Evolutionary conservation across 2,329 filamentous ascomycete species (phyloP).

Genomic region (Incumbomyces delicatus): DNA sequence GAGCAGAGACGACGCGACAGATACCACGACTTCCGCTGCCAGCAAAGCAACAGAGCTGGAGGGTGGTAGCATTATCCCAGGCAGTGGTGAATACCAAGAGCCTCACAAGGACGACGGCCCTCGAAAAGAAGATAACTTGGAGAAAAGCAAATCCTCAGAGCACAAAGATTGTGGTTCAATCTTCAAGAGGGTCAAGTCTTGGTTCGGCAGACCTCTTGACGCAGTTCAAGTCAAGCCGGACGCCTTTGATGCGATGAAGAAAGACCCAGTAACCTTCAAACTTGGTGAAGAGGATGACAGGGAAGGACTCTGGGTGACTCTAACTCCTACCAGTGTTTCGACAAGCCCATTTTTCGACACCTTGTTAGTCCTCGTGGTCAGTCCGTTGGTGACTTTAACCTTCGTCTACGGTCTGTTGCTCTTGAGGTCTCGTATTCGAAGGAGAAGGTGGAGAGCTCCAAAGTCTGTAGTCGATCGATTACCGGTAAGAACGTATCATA

Average conservation of each 20-base stretch:
- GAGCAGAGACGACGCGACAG: constrained; percentile 19
- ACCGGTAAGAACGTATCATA: constrained; percentile 93
- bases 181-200: constrained; percentile 8
- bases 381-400: constrained; percentile 81
- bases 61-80: constrained; percentile 60
- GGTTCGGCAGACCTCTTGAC: constrained; percentile 12
- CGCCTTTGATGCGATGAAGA: constrained; percentile 5
- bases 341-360: constrained; percentile 93
- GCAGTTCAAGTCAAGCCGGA: background rate
- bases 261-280: constrained; percentile 16
- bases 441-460: constrained; percentile 88
- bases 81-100: constrained; percentile 57
- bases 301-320: constrained; percentile 89
- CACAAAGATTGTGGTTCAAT: constrained; percentile 1
- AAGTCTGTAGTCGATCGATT: constrained; percentile 91
- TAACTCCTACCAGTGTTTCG: constrained; percentile 79
- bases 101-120: constrained; percentile 2
- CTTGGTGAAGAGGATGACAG: constrained; percentile 38
- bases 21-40: constrained; percentile 12
- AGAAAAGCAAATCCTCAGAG: background rate
- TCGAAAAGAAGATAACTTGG: constrained; percentile 5
- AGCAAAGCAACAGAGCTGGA: constrained; percentile 34
- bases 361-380: constrained; percentile 89
- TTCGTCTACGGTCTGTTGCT: constrained; percentile 86
- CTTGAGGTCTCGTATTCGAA: constrained; percentile 75